Evolutionary conservation across 139 green algal species (phyloP), one percentile per base, ranked within the genome.

Genomic region (Yamagishiella unicocca): DNA sequence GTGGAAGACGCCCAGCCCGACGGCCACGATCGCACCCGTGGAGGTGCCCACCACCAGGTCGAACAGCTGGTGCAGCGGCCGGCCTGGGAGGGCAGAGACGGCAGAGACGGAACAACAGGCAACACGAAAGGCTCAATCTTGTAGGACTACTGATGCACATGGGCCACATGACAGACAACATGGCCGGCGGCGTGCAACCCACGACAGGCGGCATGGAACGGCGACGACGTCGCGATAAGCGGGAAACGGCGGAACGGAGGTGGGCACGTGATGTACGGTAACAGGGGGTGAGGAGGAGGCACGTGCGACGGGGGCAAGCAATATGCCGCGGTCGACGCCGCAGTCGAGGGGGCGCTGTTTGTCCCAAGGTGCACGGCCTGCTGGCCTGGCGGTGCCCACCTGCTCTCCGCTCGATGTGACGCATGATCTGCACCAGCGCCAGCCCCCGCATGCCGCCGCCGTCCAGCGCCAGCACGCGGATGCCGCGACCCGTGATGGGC

Each of bases 371-470:
- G n/a, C n/a, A n/a, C n/a, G n/a, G n/a, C n/a, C n/a, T n/a, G n/a
- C n/a, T n/a, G n/a, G n/a, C n/a, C n/a, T n/a, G n/a, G n/a, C n/a
- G n/a, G n/a, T n/a, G n/a, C 61, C 42, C 50, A 42, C 93, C 91
- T 0, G 92, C 95, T 40, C 91, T 88, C 6, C 71, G 35, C 91
- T 98, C 94, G 38, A 99, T 85, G 64, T 95, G 67, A 5, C 87
- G 68, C 84, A 99, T 92, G 92, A 97, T 91, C 22, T 87, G 84
- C 33, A 99, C 89, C 27, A 96, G 97, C 35, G 94, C 89, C 43
- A 98, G 90, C 38, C 96, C 96, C 85, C 95, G 93, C 95, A 99
- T 99, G 87, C 97, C 97, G n/a, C 97, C 97, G 9, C 97, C 97
- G 83, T 99, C 97, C 93, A 99, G 94, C 50, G 94, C 93, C 27